Evolutionary conservation across 2,329 filamentous ascomycete species (phyloP), one percentile per base, ranked within the genome.

Genomic region (Nothophoma quercina): DNA sequence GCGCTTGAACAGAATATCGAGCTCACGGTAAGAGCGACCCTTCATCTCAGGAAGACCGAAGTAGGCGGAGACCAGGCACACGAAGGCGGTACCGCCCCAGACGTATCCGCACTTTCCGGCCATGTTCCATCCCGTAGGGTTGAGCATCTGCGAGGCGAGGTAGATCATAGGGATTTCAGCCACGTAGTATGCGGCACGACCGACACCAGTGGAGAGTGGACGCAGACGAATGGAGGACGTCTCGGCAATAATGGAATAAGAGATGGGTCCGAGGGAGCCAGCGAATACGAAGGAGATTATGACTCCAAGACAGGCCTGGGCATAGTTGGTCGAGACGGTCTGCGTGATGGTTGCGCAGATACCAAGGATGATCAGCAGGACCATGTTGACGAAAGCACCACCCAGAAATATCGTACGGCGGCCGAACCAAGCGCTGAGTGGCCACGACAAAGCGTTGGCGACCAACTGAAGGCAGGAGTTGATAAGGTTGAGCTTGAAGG

Each of bases 161-260:
- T 83, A 87, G 67, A 88, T 88, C 67, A 83, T 85, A 58, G 85
- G 84, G 63, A 88, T 87, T 49, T 88, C 81, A 53, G 85, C 77
- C 12, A 85, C 61, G 71, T 88, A 88, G 78, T 88, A 88, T 7
- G 78, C 75, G 34, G 74, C 85, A 65, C 85, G 84, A 66, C 85
- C 85, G 43, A 87, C 72, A 72, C 84, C 85, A 19, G 85, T 88
- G 6, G 82, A 87, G 13, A 88, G 74, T 33, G 85, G 83, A 28
- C 85, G 72, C 35, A 88, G 84, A 56, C 85, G 84, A 49, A 88
- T 79, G 35, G 85, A 77, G 0, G 85, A 86, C 2, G 85, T 88
- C 72, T 88, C 85, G 54, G 82, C 84, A 41, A 88, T 88, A 63
- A 88, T 85, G 70, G 84, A 82, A 79, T 83, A 88, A 9, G 85